Percentiles rank a stretch among this genome's conserved stretches.
phyloP scores from a whole-genome alignment of 2,329 filamentous ascomycete species.

The Alternaria postmessia region DNA sequence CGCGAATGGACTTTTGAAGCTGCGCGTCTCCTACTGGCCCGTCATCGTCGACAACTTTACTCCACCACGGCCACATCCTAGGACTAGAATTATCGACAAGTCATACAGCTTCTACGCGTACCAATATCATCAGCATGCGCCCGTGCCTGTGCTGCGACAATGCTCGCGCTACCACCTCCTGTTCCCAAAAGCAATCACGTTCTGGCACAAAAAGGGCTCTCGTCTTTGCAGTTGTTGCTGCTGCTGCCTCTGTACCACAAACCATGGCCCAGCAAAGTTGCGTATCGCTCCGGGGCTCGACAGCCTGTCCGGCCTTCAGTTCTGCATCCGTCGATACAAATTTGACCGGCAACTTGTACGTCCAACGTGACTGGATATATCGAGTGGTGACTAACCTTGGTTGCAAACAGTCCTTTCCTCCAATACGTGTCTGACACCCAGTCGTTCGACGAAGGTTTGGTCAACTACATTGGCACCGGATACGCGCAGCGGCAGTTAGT shows the following conservation, averaged over 20 bases:
- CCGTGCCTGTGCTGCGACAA: conserved; percentile 20
- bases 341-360: conserved; percentile 70
- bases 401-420: conserved; percentile 76
- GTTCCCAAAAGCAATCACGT: conserved; percentile 34
- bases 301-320: conserved; percentile 75
- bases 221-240: conserved; percentile 35
- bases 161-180: conserved; percentile 15
- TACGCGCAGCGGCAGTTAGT: conserved; percentile 82
- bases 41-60: conserved; percentile 23
- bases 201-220: conserved; percentile 27
- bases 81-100: conserved; percentile 17
- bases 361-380: conserved; percentile 16
- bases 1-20: conserved; percentile 45
- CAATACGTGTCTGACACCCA: conserved; percentile 76
- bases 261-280: conserved; percentile 57
- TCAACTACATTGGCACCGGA: conserved; percentile 73
- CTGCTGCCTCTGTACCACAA: conserved; percentile 42
- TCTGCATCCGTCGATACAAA: conserved; percentile 75
- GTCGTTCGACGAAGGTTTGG: conserved; percentile 80
- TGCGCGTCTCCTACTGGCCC: conserved; percentile 40
- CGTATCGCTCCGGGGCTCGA: conserved; percentile 75
- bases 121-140: conserved; percentile 27
- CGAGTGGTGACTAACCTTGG: conserved; percentile 8
- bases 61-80: conserved; percentile 22
- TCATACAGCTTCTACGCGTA: conserved; percentile 18